These are phyloP conservation scores for Chrysosporium queenslandicum DNA, from an alignment of 2,329 filamentous ascomycete species.

Conservation along the genomic window DNA sequence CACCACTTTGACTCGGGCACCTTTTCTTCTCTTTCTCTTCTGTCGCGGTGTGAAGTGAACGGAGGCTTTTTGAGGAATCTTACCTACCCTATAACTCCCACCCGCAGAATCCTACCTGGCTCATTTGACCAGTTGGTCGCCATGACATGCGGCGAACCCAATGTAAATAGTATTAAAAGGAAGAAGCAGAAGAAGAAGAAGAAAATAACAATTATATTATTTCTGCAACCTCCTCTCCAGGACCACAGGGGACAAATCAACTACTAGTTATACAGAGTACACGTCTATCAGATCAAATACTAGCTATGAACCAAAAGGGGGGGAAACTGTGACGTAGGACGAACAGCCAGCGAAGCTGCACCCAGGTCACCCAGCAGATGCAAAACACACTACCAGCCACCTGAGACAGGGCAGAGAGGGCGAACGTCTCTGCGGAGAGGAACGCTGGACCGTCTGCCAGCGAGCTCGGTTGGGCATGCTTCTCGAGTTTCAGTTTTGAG, in stretches of 20 bases:
- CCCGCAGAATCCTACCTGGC: background rate
- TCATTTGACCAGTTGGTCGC: background rate
- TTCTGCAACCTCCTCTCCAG: too few species aligned
- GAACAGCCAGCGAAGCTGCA: background rate
- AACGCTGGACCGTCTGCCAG: background rate
- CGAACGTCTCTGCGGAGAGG: background rate
- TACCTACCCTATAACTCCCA: conserved; percentile 5
- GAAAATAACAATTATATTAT: too few species aligned
- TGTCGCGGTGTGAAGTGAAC: background rate
- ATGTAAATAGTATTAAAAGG: background rate
- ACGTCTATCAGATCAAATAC: too few species aligned
- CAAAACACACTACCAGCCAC: background rate
- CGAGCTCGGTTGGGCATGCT: background rate
- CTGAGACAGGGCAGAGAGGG: background rate
- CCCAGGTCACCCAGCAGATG: background rate
- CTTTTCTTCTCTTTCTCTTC: background rate
- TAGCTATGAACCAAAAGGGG: background rate
- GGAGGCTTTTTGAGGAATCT: too few species aligned
- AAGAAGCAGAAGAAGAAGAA: too few species aligned
- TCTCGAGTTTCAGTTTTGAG: background rate
- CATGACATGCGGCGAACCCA: background rate
- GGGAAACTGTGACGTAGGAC: too few species aligned
- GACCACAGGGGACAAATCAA: too few species aligned
- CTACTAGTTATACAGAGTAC: background rate
- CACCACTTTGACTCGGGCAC: background rate